Percentiles rank a stretch among this genome's conserved stretches.
These are phyloP conservation scores for Acanthamoeba healyi DNA, from an alignment of 208 protist species.

Conservation along the genomic window DNA sequence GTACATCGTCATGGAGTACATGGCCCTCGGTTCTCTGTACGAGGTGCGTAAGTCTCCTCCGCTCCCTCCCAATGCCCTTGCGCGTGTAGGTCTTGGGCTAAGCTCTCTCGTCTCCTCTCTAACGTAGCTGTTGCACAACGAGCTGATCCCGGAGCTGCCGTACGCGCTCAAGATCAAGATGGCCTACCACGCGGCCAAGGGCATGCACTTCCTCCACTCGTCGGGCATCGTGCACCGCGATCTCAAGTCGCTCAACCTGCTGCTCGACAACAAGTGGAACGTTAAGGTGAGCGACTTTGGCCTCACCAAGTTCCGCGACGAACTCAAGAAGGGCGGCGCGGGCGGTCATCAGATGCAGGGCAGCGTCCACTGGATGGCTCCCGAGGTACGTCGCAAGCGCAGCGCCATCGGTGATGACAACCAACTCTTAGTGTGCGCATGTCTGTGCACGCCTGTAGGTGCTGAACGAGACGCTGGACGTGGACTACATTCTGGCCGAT, in stretches of 20 bases:
- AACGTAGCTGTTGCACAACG: conserved; percentile 35
- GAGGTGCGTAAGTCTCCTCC: not conserved
- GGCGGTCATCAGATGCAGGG: not conserved
- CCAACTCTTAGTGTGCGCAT: not conserved
- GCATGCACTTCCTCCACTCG: conserved; percentile 59
- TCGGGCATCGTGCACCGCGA: conserved; percentile 45
- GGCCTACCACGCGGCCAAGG: conserved; percentile 50
- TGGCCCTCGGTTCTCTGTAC: conserved; percentile 29
- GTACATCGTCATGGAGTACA: conserved; percentile 65
- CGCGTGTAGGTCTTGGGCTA: no score
- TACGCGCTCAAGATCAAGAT: conserved; percentile 56
- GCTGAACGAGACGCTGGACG: conserved; percentile 44
- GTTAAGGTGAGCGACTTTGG: conserved; percentile 69
- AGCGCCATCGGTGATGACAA: not conserved
- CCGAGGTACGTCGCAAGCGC: no score
- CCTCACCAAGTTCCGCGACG: conserved; percentile 70
- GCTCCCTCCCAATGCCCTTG: not conserved
- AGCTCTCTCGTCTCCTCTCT: not conserved
- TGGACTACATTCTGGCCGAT: not conserved
- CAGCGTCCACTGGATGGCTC: conserved; percentile 24
- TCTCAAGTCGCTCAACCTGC: conserved; percentile 66
- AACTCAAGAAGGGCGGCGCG: conserved; percentile 30
- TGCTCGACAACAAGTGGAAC: conserved; percentile 60
- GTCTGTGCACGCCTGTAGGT: no score
- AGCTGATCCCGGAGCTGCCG: conserved; percentile 22